These are phyloP conservation scores for Yarrowia galli DNA, from an alignment of 1,139 yeast genomes.

Conservation along the genomic window DNA sequence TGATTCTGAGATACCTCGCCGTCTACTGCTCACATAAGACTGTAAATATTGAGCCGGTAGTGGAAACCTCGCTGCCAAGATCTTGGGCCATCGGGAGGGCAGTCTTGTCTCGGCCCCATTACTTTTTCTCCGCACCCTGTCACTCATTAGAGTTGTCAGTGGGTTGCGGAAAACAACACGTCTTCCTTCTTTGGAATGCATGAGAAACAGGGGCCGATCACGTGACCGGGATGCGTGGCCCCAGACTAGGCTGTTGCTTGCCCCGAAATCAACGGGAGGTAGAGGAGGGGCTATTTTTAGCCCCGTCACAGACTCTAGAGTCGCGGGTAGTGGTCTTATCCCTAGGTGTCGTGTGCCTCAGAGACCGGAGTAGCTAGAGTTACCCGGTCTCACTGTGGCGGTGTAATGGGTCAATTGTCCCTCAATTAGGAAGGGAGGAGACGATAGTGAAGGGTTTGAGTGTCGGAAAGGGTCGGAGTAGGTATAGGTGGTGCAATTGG, in stretches of 20 bases:
- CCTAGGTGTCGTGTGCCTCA: not conserved
- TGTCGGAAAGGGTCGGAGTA: conserved; percentile 10
- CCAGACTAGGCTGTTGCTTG: too few species aligned
- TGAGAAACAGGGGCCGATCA: conserved; percentile 31
- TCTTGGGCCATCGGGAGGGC: too few species aligned
- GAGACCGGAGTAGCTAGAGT: not conserved
- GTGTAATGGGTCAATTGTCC: not conserved
- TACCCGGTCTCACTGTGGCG: conserved; percentile 3
- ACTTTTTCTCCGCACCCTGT: not conserved
- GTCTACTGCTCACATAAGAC: too few species aligned
- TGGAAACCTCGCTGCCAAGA: too few species aligned
- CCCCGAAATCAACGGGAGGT: too few species aligned
- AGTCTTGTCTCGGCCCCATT: not conserved
- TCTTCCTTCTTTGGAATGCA: conserved; percentile 29
- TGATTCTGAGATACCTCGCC: too few species aligned
- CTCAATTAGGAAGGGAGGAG: conserved; percentile 21
- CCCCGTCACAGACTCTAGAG: too few species aligned
- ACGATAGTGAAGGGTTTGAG: not conserved
- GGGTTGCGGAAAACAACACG: conserved; percentile 36
- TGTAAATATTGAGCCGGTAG: too few species aligned
- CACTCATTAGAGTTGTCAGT: conserved; percentile 1
- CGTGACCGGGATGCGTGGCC: conserved; percentile 1
- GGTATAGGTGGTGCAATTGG: too few species aligned
- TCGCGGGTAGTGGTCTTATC: too few species aligned
- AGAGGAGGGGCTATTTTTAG: not conserved